Evolutionary conservation across 768 basidiomycete species (phyloP).

Genomic region (Russula vinacea): DNA sequence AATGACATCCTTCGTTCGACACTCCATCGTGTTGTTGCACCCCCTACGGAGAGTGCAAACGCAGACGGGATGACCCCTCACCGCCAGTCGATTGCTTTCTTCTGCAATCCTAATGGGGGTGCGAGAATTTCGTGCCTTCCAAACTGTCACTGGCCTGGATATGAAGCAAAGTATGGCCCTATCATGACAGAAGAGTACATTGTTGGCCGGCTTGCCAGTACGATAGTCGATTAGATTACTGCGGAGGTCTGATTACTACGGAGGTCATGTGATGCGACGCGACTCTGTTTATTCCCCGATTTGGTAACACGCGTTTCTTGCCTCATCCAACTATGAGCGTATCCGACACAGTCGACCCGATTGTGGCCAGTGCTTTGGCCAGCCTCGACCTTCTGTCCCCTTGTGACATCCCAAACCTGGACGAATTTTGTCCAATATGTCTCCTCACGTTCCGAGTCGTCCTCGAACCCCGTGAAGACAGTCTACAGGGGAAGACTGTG

Average conservation of each 20-base stretch:
- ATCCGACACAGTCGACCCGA: slow-evolving; percentile 5
- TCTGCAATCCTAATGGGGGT: slow-evolving; percentile 77
- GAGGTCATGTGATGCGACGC: slow-evolving; percentile 29
- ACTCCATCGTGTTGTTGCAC: slow-evolving; percentile 78
- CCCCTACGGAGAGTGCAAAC: slow-evolving; percentile 50
- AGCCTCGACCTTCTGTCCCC: slow-evolving; percentile 16
- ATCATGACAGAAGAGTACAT: slow-evolving; percentile 76
- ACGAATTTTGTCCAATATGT: slow-evolving; percentile 68
- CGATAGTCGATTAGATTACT: slow-evolving; percentile 30
- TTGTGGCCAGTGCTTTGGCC: slow-evolving; percentile 19
- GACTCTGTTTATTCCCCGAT: slow-evolving; percentile 27
- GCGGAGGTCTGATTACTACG: not conserved
- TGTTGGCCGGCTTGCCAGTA: slow-evolving; percentile 61
- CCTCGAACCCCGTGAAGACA: slow-evolving; percentile 34
- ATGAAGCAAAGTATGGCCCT: slow-evolving; percentile 59
- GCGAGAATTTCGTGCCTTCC: slow-evolving; percentile 69
- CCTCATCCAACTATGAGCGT: slow-evolving; percentile 5
- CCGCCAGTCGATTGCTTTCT: slow-evolving; percentile 82
- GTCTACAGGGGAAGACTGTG: slow-evolving; percentile 28
- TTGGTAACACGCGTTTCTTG: slow-evolving; percentile 5
- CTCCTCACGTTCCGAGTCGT: slow-evolving; percentile 50
- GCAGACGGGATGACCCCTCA: slow-evolving; percentile 56
- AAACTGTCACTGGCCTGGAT: slow-evolving; percentile 52
- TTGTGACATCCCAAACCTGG: slow-evolving; percentile 31
- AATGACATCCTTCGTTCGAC: slow-evolving; percentile 78